These are phyloP conservation scores for Cryptococcus sp. DNA, from an alignment of 1,284 basidiomycete species.

Conservation along the genomic window DNA sequence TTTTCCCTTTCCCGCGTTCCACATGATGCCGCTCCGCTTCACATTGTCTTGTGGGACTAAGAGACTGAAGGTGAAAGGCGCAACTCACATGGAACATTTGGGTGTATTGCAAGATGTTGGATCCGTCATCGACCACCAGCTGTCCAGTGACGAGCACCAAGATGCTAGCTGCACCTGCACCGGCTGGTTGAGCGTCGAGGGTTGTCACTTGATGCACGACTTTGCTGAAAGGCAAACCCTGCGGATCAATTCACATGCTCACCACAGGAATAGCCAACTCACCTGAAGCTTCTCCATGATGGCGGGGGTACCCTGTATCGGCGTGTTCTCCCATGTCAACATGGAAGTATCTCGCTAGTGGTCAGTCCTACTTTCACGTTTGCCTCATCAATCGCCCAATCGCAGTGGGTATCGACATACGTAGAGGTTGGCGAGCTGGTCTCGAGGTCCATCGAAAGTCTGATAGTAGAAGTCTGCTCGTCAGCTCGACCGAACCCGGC, in stretches of 20 bases:
- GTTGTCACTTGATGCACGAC: constrained; percentile 81
- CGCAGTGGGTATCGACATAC: constrained; percentile 21
- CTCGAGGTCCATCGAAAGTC: constrained; percentile 42
- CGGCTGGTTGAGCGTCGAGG: constrained; percentile 83
- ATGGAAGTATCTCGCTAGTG: constrained; percentile 73
- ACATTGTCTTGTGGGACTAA: no score
- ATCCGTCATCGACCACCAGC: constrained; percentile 70
- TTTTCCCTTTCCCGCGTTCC: no score
- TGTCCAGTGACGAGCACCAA: constrained; percentile 85
- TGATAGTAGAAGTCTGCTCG: constrained; percentile 47
- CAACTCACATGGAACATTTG: constrained; percentile 71
- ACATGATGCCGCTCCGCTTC: no score
- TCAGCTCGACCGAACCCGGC: not conserved
- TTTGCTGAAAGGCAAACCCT: constrained; percentile 75
- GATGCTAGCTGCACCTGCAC: constrained; percentile 57
- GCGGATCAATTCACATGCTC: constrained; percentile 9
- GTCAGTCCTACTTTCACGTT: no score
- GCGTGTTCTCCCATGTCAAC: constrained; percentile 77
- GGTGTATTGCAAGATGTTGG: constrained; percentile 77
- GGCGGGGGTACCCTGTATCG: constrained; percentile 55
- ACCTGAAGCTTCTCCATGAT: constrained; percentile 83
- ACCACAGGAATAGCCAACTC: constrained; percentile 3
- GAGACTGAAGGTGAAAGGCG: no score
- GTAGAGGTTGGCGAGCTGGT: constrained; percentile 41
- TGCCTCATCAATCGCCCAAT: no score